Base-by-base conservation (phyloP, 83 land plant genomes). In the Isoetes engelmannii region DNA sequence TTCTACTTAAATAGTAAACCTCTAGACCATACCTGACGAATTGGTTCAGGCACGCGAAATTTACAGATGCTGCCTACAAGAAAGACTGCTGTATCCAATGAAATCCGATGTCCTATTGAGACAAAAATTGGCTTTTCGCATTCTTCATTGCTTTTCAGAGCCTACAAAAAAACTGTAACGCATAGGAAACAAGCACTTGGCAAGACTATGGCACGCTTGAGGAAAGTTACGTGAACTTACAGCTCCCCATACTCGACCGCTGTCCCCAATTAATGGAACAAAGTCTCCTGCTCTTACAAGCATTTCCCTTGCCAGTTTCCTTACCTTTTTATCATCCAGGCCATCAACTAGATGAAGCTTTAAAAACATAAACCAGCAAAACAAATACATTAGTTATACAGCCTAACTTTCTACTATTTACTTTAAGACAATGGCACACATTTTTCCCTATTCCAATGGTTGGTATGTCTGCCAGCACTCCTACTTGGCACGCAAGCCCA, bases 401-500 rank as follows among this genome's bases (percentile, higher is more conserved):
- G 17, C 13, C 17, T 51, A 51, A 51, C 2, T 17, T 12, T 12
- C 17, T 51, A 51, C 17, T 51, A 12, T 51, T 17, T 0, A 12
- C 17, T 1, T 51, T 3, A 7, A 48, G 41, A 13, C 45, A 6
- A 20, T 42, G 8, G 6, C 84, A 77, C 68, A 89, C 91, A 75
- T 84, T 88, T 71, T 88, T 91, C 10, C 90, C 97, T 47, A 92
- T 63, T 8, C 97, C 97, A 68, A 92, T 80, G 19, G 88, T 81
- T 6, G 97, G 93, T 56, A 88, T 71, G 75, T 92, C 76, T 44
- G 88, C 90, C 55, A 89, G 61, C 47, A 92, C 93, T 44, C 93
- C 97, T 58, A 92, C 69, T 80, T 92, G 93, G 69, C 90, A 77
- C 58, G 97, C 97, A 59, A 92, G 78, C 28, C 97, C 93, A 81